These are phyloP conservation scores for Volvariella volvacea DNA, from an alignment of 1,284 basidiomycete species.

Conservation along the genomic window DNA sequence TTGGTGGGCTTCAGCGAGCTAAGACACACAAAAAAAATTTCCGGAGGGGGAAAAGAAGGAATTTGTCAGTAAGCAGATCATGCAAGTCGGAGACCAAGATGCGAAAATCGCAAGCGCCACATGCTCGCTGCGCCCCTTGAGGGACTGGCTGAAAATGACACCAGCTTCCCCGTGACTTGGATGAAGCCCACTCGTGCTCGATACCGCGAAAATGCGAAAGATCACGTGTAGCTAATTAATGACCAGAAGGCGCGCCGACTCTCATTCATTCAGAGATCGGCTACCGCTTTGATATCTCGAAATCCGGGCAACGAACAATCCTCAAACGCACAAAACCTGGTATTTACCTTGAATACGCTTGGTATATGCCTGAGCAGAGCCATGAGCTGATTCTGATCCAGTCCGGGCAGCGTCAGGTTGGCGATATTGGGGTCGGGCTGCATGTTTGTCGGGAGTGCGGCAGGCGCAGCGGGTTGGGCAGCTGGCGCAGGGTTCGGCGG, in stretches of 20 bases:
- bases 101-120: constrained; percentile 8
- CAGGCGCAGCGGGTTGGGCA: constrained; percentile 19
- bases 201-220: constrained; percentile 23
- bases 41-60: constrained; percentile 1
- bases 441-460: constrained; percentile 15
- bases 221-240: constrained; percentile 35
- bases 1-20: constrained; percentile 33
- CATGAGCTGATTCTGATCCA: constrained; percentile 46
- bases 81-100: constrained; percentile 10
- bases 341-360: constrained; percentile 36
- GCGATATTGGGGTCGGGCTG: constrained; percentile 16
- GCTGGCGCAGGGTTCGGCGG: constrained; percentile 13
- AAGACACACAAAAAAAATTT: constrained; percentile 10
- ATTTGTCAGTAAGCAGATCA: constrained; percentile 9
- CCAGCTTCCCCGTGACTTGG: constrained; percentile 31
- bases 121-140: constrained; percentile 7
- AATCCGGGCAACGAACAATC: constrained; percentile 4
- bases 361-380: constrained; percentile 43
- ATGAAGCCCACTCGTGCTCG: constrained; percentile 29
- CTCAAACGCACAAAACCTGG: constrained; percentile 6
- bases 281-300: background rate
- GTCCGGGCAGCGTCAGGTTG: constrained; percentile 19
- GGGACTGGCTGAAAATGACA: no score
- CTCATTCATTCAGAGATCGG: constrained; percentile 6
- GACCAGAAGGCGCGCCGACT: constrained; percentile 5